Percentiles rank a stretch among this genome's conserved stretches.
These are phyloP conservation scores for Marchantia paleacea DNA, from an alignment of 225 moss, liverwort and hornwort genomes.

Conservation along the genomic window DNA sequence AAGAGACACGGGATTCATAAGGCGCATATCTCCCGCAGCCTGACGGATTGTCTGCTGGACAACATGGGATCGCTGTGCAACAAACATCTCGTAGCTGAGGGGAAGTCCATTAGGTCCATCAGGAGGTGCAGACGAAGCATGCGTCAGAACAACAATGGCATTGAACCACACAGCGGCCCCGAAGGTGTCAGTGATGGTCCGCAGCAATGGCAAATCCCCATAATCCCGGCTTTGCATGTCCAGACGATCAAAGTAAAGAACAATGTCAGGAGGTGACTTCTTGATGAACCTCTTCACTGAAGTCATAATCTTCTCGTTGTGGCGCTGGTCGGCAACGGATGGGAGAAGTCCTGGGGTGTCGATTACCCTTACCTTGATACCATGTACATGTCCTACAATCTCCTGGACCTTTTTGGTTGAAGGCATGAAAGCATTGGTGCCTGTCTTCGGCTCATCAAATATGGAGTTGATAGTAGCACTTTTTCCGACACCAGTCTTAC, in stretches of 20 bases:
- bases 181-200: constrained; percentile 60
- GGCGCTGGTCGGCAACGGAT: constrained; percentile 49
- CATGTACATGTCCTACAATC: constrained; percentile 79
- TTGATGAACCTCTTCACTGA: constrained; percentile 54
- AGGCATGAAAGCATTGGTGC: constrained; percentile 75
- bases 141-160: constrained; percentile 61
- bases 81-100: constrained; percentile 61
- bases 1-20: constrained; percentile 68
- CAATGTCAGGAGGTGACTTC: constrained; percentile 58
- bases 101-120: constrained; percentile 66
- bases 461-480: constrained; percentile 96
- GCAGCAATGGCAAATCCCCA: constrained; percentile 55
- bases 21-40: constrained; percentile 63
- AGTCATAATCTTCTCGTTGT: constrained; percentile 53
- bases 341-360: constrained; percentile 65
- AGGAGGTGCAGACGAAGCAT: constrained; percentile 65
- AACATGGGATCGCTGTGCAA: constrained; percentile 57
- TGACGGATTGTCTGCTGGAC: constrained; percentile 67
- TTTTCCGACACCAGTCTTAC: constrained; percentile 96
- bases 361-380: constrained; percentile 72
- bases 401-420: constrained; percentile 83
- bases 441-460: constrained; percentile 76
- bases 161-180: constrained; percentile 65
- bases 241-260: constrained; percentile 62
- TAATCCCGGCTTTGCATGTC: constrained; percentile 66